These are phyloP conservation scores for Protoeuglena noctilucae DNA, from an alignment of 139 green algal genomes.

Conservation along the genomic window DNA sequence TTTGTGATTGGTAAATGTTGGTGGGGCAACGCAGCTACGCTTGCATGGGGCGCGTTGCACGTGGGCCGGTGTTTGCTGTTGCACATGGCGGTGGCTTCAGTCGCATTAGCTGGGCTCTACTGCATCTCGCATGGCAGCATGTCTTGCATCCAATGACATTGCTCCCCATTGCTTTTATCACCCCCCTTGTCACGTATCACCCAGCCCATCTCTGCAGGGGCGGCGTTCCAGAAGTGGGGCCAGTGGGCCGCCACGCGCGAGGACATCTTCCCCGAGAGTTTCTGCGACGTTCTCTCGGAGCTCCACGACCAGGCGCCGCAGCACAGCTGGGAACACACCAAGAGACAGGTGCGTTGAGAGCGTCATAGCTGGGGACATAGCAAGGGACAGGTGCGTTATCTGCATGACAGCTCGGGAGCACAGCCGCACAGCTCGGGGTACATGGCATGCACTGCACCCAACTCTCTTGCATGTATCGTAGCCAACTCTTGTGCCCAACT, in stretches of 20 bases:
- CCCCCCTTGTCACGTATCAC: too few relatives aligned
- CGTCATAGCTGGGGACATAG: too few relatives aligned
- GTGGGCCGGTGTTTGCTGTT: neutral
- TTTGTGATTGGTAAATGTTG: too few relatives aligned
- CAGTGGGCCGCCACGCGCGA: neutral
- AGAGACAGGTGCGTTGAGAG: slow-evolving; percentile 18
- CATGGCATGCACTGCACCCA: too few relatives aligned
- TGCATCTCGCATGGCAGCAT: neutral
- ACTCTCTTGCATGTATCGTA: too few relatives aligned
- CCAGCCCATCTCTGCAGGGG: neutral
- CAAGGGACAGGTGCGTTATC: too few relatives aligned
- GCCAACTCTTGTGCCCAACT: too few relatives aligned
- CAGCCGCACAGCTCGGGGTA: too few relatives aligned
- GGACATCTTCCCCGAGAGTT: slow-evolving; percentile 16
- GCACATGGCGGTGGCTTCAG: neutral
- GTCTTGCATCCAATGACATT: neutral
- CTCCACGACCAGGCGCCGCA: slow-evolving; percentile 61
- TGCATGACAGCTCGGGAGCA: too few relatives aligned
- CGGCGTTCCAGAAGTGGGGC: neutral
- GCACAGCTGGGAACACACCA: slow-evolving; percentile 36
- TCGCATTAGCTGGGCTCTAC: neutral
- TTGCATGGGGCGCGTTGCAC: neutral
- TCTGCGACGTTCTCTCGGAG: slow-evolving; percentile 28
- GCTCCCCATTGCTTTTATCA: neutral
- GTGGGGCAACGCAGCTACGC: neutral